Conservation (phyloP, 116 monocot species). For the Thalassia testudinum region DNA sequence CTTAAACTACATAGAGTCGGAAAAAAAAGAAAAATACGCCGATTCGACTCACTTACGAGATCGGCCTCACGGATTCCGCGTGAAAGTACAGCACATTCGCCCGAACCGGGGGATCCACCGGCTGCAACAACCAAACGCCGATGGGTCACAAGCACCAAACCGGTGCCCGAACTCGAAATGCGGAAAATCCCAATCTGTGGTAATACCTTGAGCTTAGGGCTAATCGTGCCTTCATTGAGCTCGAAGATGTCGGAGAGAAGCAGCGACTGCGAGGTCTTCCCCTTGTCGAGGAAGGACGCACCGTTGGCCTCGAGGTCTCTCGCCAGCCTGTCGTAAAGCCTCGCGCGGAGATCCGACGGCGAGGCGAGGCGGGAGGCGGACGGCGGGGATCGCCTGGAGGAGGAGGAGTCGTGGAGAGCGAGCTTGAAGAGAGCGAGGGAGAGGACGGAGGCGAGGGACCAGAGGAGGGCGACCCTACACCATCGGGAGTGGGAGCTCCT, state of each 20-base stretch:
- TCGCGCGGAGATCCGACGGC: conserved; percentile 27
- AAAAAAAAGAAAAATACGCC: no score
- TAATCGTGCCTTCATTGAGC: conserved; percentile 30
- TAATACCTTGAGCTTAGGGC: conserved; percentile 45
- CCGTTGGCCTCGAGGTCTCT: conserved; percentile 67
- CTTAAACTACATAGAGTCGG: no score
- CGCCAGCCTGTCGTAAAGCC: conserved; percentile 61
- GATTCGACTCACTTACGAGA: conserved; percentile 34
- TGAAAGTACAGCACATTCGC: conserved; percentile 74
- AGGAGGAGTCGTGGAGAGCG: conserved; percentile 3
- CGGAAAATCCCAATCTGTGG: neutral
- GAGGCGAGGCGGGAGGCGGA: neutral
- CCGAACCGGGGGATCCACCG: conserved; percentile 70
- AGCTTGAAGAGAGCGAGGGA: neutral
- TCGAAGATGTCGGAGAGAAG: conserved; percentile 62
- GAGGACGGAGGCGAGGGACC: conserved; percentile 2
- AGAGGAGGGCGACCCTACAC: conserved; percentile 1
- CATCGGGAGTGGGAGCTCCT: neutral
- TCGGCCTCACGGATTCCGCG: conserved; percentile 30
- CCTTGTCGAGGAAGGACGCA: conserved; percentile 44
- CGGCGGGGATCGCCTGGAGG: no score
- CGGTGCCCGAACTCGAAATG: no score
- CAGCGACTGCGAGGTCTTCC: conserved; percentile 83
- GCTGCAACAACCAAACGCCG: conserved; percentile 15
- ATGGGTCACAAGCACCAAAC: neutral